Base-by-base conservation (phyloP, 1,284 basidiomycete species). In the Trametes pubescens region DNA sequence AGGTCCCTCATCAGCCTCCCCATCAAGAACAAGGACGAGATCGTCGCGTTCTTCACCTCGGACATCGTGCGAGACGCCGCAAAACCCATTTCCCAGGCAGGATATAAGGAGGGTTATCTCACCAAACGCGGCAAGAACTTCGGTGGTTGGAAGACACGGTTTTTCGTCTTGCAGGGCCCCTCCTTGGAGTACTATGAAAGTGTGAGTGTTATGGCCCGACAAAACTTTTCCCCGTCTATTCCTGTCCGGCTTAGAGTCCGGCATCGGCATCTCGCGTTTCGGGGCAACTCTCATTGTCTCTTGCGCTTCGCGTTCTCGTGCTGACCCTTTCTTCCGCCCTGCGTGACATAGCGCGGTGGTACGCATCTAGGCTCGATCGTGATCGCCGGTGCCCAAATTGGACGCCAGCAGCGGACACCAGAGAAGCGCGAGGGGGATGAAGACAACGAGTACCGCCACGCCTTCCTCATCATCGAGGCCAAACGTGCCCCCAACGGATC, bases 81-180 rank as follows among this genome's bases (percentile, higher is more conserved):
- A 74, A 87, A 87, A 66, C 90, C 90, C 16, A 91, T 92, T 47
- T 86, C 88, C 75, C 90, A 93, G 74, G 85, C 85, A 4, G 92
- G 88, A n/a, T 90, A 93, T 81, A 98, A 95, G 78, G 96, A 96
- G 78, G 97, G 97, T 22, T 99, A 97, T 77, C 82, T 98, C 51
- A 98, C 97, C 32, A 99, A 99, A 79, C 88, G 96, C 69, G 96
- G 96, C 22, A 95, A 98, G 80, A 98, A 95, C 74, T 96, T 99
- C 77, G 96, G 96, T 57, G 94, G 93, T 1, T 98, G 96, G 96
- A 96, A 96, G 75, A 95, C 95, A 35, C 85, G 97, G 49, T 99
- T 91, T 78, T 99, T 99, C 73, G 92, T 98, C 9, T 82, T 99
- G 51, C 88, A 95, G 78, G 91, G 95, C 10, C 87, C 94, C 7